Evolutionary conservation across 1,139 yeast species (phyloP), one percentile per base, ranked within the genome.

Genomic region (Taphrina flavorubra): DNA sequence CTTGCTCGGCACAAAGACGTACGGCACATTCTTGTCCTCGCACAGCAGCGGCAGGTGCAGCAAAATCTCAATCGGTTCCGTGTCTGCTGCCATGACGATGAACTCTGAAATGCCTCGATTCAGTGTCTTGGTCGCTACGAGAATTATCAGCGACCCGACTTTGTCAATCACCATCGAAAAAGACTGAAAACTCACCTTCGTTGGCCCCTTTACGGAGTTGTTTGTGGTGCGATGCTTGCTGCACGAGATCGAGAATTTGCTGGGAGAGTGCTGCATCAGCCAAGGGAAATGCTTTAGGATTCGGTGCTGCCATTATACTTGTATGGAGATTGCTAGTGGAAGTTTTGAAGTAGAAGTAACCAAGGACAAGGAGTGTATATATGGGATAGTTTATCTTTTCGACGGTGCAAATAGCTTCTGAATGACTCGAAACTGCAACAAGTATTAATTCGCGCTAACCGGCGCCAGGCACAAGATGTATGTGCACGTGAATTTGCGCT

Each of bases 41-140:
- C 99, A 94, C 78, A 95, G 85, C 77, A 95, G 87, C 68, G 99
- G 99, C 81, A 95, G 86, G 81, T 95, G 99, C 81, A 95, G 87
- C 80, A 95, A 88, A 81, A 95, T 94, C 84, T 95, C 99, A 79
- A 95, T 92, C 77, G 99, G 99, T 82, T 94, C 97, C 77, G 99
- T 91, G 81, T 95, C 99, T 77, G 99, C 99, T 76, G 99, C 99
- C 97, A 95, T 92, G 83, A 95, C 91, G 82, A 95, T 92, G 86
- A 95, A 94, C 84, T 94, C 99, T 77, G 97, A 90, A 78, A 95
- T 94, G 87, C 99, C 99, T 85, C 99, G 91, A 89, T 95, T 94
- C 83, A 94, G 87, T 77, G 99, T 94, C 86, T 95, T 94, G 84
- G 99, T 95, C 77, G 99, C 97, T 63, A 55, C 14, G 14, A 39